Evolutionary conservation across 2,329 filamentous ascomycete species (phyloP).

Genomic region (Trichoderma simmonsii): DNA sequence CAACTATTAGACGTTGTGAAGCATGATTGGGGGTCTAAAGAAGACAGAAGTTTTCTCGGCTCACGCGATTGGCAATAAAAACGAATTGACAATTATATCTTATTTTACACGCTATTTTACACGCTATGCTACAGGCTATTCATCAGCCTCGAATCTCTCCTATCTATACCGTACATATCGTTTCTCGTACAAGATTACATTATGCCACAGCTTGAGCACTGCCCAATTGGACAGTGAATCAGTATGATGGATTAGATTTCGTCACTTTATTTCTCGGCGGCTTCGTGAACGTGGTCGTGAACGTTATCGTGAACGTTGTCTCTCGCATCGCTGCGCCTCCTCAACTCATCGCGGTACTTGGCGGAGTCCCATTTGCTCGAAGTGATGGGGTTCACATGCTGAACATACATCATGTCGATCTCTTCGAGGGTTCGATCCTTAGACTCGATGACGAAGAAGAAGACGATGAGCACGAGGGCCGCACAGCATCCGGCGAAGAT

Average conservation of each 20-base stretch:
- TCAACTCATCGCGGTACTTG: not conserved
- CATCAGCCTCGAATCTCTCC: not conserved
- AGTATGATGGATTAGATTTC: no score
- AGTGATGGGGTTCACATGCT: slow-evolving; percentile 6
- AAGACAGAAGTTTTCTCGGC: not conserved
- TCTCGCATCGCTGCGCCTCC: not conserved
- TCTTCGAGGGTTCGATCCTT: slow-evolving; percentile 13
- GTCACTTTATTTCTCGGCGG: not conserved
- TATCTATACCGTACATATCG: not conserved
- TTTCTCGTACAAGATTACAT: not conserved
- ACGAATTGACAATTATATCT: not conserved
- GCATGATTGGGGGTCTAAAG: not conserved
- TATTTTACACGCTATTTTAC: slow-evolving; percentile 6
- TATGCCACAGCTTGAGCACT: not conserved
- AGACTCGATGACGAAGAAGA: slow-evolving; percentile 14
- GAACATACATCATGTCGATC: slow-evolving; percentile 14
- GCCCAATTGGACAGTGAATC: not conserved
- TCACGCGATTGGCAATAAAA: not conserved
- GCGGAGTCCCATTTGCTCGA: slow-evolving; percentile 1
- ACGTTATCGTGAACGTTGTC: not conserved
- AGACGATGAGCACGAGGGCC: slow-evolving; percentile 1
- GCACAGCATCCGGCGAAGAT: slow-evolving; percentile 13
- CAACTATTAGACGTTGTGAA: not conserved
- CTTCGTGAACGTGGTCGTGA: not conserved
- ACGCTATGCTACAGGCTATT: not conserved